Evolutionary conservation across 2,329 filamentous ascomycete species (phyloP).

Genomic region (Diaporthe ilicicola): DNA sequence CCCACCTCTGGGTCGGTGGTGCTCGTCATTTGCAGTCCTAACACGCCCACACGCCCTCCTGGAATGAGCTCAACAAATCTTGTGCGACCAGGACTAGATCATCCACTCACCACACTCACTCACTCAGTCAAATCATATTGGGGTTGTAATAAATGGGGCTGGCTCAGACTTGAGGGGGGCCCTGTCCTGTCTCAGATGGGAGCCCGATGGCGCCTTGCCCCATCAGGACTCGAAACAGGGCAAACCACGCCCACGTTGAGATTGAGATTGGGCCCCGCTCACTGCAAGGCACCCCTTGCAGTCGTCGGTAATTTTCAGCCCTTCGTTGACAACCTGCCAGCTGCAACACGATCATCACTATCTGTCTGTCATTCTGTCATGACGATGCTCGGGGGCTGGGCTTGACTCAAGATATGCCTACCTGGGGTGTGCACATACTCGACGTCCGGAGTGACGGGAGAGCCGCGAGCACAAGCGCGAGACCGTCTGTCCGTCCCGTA

Average conservation of each 20-base stretch:
- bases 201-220: conserved; percentile 19
- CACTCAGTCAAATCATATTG: not conserved
- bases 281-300: conserved; percentile 21
- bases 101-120: not conserved
- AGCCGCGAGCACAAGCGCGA: not conserved
- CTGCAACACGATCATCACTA: not conserved
- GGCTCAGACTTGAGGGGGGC: conserved; percentile 5
- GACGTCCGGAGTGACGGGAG: not conserved
- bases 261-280: conserved; percentile 22
- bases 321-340: not conserved
- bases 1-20: too few species aligned
- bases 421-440: not conserved
- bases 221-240: conserved; percentile 16
- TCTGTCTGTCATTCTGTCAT: too few species aligned
- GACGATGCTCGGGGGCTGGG: not conserved
- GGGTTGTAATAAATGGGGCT: conserved; percentile 5
- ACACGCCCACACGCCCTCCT: not conserved
- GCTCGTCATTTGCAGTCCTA: not conserved
- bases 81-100: not conserved
- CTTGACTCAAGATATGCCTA: not conserved
- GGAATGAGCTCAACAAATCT: conserved; percentile 14
- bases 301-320: conserved; percentile 22
- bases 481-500: not conserved
- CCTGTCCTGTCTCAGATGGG: conserved; percentile 24
- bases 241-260: conserved; percentile 19